phyloP scores from a whole-genome alignment of 306 rosid genomes.

The Hylodesmum podocarpum region DNA sequence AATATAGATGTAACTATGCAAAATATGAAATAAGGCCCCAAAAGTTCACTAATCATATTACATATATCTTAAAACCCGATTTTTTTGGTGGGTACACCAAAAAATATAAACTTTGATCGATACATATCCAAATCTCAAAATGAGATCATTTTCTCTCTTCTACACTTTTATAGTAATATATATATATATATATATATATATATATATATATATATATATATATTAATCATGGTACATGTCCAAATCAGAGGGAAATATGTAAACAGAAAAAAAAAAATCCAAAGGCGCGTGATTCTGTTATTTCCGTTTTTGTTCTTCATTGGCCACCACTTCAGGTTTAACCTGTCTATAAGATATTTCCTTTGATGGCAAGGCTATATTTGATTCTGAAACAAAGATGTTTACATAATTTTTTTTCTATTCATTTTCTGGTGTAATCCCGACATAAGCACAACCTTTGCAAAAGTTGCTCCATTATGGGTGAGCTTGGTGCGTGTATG shows the following conservation, averaged over 20 bases:
- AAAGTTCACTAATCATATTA: no score
- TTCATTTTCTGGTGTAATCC: not conserved
- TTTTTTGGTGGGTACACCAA: not conserved
- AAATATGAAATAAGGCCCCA: no score
- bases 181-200: no score
- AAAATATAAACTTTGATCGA: not conserved
- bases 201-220: no score
- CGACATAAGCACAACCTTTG: constrained; percentile 43
- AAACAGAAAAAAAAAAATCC: not conserved
- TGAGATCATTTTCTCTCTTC: not conserved
- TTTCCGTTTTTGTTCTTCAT: constrained; percentile 35
- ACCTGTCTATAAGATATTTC: constrained; percentile 12
- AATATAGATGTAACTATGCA: no score
- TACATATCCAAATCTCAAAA: not conserved
- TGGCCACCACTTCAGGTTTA: constrained; percentile 32
- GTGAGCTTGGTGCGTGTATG: constrained; percentile 33
- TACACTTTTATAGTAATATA: not conserved
- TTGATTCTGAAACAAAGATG: not conserved
- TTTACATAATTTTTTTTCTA: not conserved
- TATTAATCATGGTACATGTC: no score
- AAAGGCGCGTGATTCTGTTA: constrained; percentile 62
- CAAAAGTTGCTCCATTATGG: constrained; percentile 34
- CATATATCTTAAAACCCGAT: no score
- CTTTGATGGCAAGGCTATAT: not conserved
- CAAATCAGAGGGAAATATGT: not conserved